Conservation (phyloP, 768 basidiomycete genomes). For the Cyclocybe cylindracea region DNA sequence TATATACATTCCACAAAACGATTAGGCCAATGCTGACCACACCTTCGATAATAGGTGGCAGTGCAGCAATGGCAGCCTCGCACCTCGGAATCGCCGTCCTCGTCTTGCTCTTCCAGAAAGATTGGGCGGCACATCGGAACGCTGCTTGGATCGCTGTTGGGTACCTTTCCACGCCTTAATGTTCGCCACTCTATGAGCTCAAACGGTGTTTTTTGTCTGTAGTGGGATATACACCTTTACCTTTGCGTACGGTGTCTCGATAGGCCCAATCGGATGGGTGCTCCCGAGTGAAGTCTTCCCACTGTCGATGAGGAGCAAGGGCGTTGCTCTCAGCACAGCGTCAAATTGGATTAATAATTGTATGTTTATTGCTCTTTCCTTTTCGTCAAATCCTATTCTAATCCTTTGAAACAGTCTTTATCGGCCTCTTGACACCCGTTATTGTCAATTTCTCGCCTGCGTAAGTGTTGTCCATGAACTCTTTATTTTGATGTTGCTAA, state of each 20-base stretch:
- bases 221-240: slow-evolving; percentile 77
- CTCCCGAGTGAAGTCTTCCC: slow-evolving; percentile 85
- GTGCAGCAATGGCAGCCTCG: slow-evolving; percentile 60
- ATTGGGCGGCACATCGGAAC: slow-evolving; percentile 58
- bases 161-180: slow-evolving; percentile 30
- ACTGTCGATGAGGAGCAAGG: slow-evolving; percentile 74
- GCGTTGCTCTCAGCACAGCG: slow-evolving; percentile 81
- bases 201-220: neutral
- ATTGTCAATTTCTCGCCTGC: slow-evolving; percentile 61
- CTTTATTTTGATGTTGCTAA: neutral
- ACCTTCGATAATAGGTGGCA: slow-evolving; percentile 41
- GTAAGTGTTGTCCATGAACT: slow-evolving; percentile 32
- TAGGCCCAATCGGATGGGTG: slow-evolving; percentile 84
- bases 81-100: slow-evolving; percentile 67
- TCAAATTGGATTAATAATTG: slow-evolving; percentile 90
- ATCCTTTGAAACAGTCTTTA: slow-evolving; percentile 32
- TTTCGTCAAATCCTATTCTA: neutral
- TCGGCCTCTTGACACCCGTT: slow-evolving; percentile 73
- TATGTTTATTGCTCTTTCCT: slow-evolving; percentile 25
- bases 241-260: slow-evolving; percentile 72
- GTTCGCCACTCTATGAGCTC: neutral
- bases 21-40: neutral
- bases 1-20: neutral
- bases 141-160: slow-evolving; percentile 73
- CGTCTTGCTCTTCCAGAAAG: slow-evolving; percentile 50